A percentile compares a stretch with the other conserved stretches of the same genome.
Evolutionary conservation across 306 rosid species (phyloP).

Genomic region (Neltuma alba): DNA sequence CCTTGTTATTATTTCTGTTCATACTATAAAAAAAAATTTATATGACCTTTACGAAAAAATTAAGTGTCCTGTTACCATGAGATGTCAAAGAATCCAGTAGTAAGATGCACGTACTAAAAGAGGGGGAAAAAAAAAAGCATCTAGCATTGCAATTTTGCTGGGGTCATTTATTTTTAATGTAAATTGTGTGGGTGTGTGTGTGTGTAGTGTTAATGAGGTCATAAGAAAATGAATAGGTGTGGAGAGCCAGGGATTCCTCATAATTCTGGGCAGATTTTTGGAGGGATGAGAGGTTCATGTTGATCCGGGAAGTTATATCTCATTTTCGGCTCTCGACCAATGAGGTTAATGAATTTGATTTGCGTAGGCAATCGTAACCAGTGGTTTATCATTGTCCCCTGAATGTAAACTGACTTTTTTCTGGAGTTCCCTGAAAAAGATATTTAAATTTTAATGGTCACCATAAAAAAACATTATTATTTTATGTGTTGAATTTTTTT

Average conservation of each 20-base stretch:
- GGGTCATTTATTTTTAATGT: neutral
- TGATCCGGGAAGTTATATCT: neutral
- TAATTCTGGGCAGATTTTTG: neutral
- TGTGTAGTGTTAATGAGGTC: neutral
- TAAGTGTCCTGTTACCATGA: neutral
- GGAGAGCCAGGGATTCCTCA: neutral
- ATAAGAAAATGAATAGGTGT: neutral
- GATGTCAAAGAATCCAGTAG: neutral
- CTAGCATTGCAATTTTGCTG: neutral
- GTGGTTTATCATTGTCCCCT: neutral
- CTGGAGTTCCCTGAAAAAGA: too few relatives aligned
- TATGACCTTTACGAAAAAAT: too few relatives aligned
- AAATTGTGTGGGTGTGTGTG: too few relatives aligned
- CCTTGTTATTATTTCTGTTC: neutral
- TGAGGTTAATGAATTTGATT: neutral
- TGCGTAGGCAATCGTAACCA: neutral
- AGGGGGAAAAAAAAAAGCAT: neutral
- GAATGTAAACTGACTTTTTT: neutral
- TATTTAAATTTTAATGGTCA: neutral
- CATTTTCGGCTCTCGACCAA: neutral
- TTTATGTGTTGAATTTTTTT: too few relatives aligned
- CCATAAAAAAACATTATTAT: neutral
- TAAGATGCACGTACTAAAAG: neutral
- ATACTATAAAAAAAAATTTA: neutral
- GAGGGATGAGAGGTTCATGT: neutral